Evolutionary conservation across 2,329 filamentous ascomycete species (phyloP), one percentile per base, ranked within the genome.

Genomic region (Nemania bipapillata): DNA sequence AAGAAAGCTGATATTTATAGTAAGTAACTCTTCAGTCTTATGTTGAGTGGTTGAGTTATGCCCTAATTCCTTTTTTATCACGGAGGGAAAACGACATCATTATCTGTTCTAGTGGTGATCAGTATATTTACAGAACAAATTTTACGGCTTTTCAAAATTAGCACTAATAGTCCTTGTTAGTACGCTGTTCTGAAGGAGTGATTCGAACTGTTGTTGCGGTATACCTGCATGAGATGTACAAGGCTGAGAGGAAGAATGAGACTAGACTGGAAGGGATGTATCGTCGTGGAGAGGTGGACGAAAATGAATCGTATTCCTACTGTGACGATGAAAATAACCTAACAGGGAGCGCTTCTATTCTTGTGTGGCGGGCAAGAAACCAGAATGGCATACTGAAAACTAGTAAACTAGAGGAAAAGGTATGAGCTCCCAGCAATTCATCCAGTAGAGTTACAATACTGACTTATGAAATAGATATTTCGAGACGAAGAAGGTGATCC

Each of bases 151-250:
- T n/a, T n/a, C n/a, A n/a, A n/a, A n/a, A n/a, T n/a, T n/a, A n/a
- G n/a, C 4, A n/a, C 11, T 0, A 15, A 50, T 63, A 17, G 49
- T 28, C 49, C 22, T 15, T 7, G 2, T 5, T n/a, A 63, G 50
- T 47, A n/a, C 50, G 40, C 17, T 11, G 22, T 20, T 37, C 60
- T 8, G 54, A 63, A 20, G 60, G 60, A 2, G 28, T 30, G 28
- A 49, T 63, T 40, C 50, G 60, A 63, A 63, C 60, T 22, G 60
- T 56, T n/a, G 40, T 63, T 49, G 52, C 11, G 8, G 20, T 63
- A n/a, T 20, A 22, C 17, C 49, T 63, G 60, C 26, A 24, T 2
- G 40, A 49, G 2, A 56, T 56, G 52, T 55, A 35, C 15, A 9
- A 26, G 17, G 60, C 60, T 17, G 60, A 56, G 22, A 5, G n/a